Conservation (phyloP, 2,329 filamentous ascomycete genomes). For the Cladosporium phlei region DNA sequence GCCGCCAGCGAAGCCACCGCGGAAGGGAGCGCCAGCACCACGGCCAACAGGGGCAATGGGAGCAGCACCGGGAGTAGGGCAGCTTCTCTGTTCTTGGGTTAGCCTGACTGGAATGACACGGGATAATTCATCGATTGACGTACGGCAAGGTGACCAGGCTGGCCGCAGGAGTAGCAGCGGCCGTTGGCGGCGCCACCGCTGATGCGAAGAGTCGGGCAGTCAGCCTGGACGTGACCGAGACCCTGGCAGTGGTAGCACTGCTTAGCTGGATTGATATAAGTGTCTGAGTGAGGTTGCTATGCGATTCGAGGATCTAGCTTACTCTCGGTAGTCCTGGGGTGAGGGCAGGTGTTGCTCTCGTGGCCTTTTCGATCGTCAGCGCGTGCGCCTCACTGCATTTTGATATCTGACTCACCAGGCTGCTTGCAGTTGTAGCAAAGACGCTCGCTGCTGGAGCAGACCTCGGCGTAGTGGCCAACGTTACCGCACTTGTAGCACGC, state of each 20-base stretch:
- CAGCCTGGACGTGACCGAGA: slow-evolving; percentile 94
- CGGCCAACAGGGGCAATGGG: slow-evolving; percentile 53
- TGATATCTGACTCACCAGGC: slow-evolving; percentile 54
- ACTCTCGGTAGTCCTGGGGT: slow-evolving; percentile 91
- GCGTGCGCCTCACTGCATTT: slow-evolving; percentile 33
- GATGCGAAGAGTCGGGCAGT: slow-evolving; percentile 93
- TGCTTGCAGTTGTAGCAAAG: slow-evolving; percentile 99
- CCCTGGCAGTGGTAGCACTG: slow-evolving; percentile 99
- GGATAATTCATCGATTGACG: slow-evolving; percentile 34
- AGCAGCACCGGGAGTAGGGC: slow-evolving; percentile 68
- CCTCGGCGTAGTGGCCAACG: slow-evolving; percentile 62
- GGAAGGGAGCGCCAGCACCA: slow-evolving; percentile 56
- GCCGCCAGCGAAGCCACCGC: slow-evolving; percentile 61
- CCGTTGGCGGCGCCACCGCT: slow-evolving; percentile 75
- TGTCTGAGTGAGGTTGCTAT: too few relatives aligned
- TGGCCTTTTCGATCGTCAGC: slow-evolving; percentile 56
- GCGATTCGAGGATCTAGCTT: too few relatives aligned
- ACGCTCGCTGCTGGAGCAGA: slow-evolving; percentile 95
- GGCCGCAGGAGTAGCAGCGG: slow-evolving; percentile 94
- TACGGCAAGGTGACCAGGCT: slow-evolving; percentile 87
- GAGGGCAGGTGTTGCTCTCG: slow-evolving; percentile 95
- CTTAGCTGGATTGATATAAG: slow-evolving; percentile 60
- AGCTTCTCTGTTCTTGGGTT: slow-evolving; percentile 60
- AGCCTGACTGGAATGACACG: slow-evolving; percentile 2
- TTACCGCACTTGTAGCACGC: slow-evolving; percentile 53